A percentile compares a stretch with the other conserved stretches of the same genome.
Conservation (phyloP, 2,329 filamentous ascomycete species). For the Clonostachys solani region DNA sequence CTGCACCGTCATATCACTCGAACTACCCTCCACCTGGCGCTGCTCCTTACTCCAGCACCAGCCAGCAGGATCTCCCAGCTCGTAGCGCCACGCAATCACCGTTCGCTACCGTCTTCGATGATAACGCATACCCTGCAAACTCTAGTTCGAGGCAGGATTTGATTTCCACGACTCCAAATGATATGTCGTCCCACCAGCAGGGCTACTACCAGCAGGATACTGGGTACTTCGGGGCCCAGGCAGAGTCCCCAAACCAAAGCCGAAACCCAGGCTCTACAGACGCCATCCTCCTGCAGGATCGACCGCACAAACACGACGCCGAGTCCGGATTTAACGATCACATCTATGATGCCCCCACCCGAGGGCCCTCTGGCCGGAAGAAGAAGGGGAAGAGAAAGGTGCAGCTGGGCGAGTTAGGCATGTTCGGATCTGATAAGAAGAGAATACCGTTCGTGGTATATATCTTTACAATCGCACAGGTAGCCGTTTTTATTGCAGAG, state of each 20-base stretch:
- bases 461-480: conserved; percentile 69
- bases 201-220: conserved; percentile 47
- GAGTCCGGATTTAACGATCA: conserved; percentile 41
- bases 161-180: conserved; percentile 14
- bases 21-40: conserved; percentile 4
- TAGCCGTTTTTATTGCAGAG: conserved; percentile 85
- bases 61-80: conserved; percentile 22
- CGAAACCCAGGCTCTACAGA: conserved; percentile 35
- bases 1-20: conserved; percentile 29
- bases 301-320: conserved; percentile 24
- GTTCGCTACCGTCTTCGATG: conserved; percentile 65
- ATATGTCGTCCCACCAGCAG: conserved; percentile 21
- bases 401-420: conserved; percentile 54
- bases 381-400: conserved; percentile 39
- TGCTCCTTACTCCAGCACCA: conserved; percentile 10
- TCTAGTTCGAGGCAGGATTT: conserved; percentile 18
- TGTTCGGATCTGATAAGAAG: conserved; percentile 51
- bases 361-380: conserved; percentile 10
- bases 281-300: conserved; percentile 54
- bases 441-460: conserved; percentile 79
- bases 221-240: conserved; percentile 45
- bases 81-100: conserved; percentile 39
- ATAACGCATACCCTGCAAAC: conserved; percentile 58
- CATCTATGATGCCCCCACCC: conserved; percentile 52
- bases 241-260: background rate